Evolutionary conservation across 2,329 filamentous ascomycete species (phyloP).

Genomic region (Alternaria atra): DNA sequence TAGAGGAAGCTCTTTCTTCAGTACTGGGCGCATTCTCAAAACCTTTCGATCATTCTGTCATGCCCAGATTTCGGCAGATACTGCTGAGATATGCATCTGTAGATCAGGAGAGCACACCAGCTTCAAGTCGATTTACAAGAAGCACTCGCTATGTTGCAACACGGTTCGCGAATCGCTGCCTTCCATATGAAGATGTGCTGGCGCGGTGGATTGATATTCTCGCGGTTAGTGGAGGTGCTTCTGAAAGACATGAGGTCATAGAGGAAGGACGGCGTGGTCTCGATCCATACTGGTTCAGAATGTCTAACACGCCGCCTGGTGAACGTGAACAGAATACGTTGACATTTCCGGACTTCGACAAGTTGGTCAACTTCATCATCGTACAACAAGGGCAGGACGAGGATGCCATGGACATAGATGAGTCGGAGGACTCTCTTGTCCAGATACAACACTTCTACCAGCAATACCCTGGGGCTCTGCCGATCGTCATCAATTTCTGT

Average conservation of each 20-base stretch:
- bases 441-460: conserved; percentile 45
- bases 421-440: conserved; percentile 34
- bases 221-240: conserved; percentile 71
- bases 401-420: conserved; percentile 46
- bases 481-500: conserved; percentile 75
- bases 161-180: conserved; percentile 88
- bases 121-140: conserved; percentile 53
- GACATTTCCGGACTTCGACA: conserved; percentile 55
- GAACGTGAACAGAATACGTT: conserved; percentile 30
- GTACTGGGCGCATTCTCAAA: conserved; percentile 69
- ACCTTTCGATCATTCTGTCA: conserved; percentile 53
- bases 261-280: conserved; percentile 92
- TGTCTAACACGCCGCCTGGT: conserved; percentile 61
- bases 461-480: conserved; percentile 63
- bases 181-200: conserved; percentile 79
- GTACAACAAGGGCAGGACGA: conserved; percentile 45
- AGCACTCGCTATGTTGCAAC: conserved; percentile 84
- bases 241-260: conserved; percentile 80
- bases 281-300: conserved; percentile 77
- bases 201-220: conserved; percentile 90
- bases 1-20: conserved; percentile 87
- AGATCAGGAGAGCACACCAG: conserved; percentile 24
- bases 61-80: conserved; percentile 48
- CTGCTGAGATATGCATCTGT: conserved; percentile 44
- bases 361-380: conserved; percentile 58